Evolutionary conservation across 2,329 filamentous ascomycete genomes (phyloP).

Genomic region (Hymenoscyphus albidus): DNA sequence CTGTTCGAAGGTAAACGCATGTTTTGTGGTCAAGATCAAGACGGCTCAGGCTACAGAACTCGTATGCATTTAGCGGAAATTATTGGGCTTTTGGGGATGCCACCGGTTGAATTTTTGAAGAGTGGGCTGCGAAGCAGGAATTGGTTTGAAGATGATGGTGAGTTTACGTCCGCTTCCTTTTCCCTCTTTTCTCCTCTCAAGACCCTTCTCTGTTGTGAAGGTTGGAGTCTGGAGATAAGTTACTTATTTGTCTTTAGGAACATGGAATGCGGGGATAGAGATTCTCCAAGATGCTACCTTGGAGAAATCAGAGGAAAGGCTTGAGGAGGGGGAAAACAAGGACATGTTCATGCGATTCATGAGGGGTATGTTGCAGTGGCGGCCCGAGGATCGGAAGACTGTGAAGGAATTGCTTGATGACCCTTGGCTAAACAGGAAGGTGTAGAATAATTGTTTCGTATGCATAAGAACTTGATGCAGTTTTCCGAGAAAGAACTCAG

Average conservation of each 20-base stretch:
- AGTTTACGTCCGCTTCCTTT: background rate
- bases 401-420: slow-evolving; percentile 35
- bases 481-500: background rate
- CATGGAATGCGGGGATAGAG: background rate
- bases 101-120: slow-evolving; percentile 13
- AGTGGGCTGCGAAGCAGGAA: slow-evolving; percentile 11
- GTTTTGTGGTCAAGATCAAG: slow-evolving; percentile 34
- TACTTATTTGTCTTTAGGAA: background rate
- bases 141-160: slow-evolving; percentile 16
- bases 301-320: slow-evolving; percentile 21
- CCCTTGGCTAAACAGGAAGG: slow-evolving; percentile 28
- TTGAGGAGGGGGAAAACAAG: slow-evolving; percentile 32
- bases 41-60: slow-evolving; percentile 11
- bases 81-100: slow-evolving; percentile 15
- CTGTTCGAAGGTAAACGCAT: slow-evolving; percentile 45
- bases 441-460: background rate
- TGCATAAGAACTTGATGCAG: background rate
- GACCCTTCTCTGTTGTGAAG: too few species aligned
- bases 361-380: slow-evolving; percentile 34
- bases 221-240: background rate
- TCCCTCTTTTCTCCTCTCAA: background rate
- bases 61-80: slow-evolving; percentile 19
- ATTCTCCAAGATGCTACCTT: background rate
- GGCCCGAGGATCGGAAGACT: slow-evolving; percentile 34
- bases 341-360: slow-evolving; percentile 33